phyloP scores from a whole-genome alignment of 1,284 basidiomycete genomes.

The Rhodotorula sp. region DNA sequence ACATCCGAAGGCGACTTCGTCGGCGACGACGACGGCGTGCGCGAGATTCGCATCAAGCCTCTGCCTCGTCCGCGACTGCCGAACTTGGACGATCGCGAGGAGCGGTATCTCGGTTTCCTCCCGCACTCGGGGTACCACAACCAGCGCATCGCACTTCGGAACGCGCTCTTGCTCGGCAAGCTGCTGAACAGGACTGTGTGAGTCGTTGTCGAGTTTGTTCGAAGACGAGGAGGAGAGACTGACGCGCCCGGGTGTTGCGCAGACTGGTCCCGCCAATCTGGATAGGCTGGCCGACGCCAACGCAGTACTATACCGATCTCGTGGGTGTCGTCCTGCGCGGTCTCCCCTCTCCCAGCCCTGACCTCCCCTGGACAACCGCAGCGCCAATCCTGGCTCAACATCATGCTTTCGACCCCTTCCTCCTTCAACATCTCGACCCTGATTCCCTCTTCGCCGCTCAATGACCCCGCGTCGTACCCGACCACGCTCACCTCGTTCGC shows the following conservation, averaged over 20 bases:
- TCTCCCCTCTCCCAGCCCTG: not conserved
- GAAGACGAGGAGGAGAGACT: fast-evolving
- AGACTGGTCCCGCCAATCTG: constrained; percentile 35
- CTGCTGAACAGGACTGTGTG: constrained; percentile 30
- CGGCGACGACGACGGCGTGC: not conserved
- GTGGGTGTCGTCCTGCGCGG: not conserved
- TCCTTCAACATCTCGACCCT: constrained; percentile 22
- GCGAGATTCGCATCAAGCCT: constrained; percentile 3
- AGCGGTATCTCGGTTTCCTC: constrained; percentile 26
- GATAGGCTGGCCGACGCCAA: constrained; percentile 37
- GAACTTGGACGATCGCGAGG: not conserved
- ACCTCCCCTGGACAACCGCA: not conserved
- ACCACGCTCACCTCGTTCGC: constrained; percentile 12
- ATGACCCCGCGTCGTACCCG: constrained; percentile 3
- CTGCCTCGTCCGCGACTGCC: not conserved
- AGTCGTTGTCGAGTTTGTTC: fast-evolving
- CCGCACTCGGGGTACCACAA: constrained; percentile 44
- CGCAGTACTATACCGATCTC: constrained; percentile 23
- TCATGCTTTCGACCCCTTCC: constrained; percentile 20
- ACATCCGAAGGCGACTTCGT: not conserved
- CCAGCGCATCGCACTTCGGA: constrained; percentile 39
- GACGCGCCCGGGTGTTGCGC: not conserved
- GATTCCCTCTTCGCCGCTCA: constrained; percentile 8
- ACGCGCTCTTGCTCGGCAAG: constrained; percentile 39
- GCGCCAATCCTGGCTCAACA: constrained; percentile 25